These are phyloP conservation scores for Marchantia paleacea DNA, from an alignment of 225 moss, liverwort and hornwort species.

Conservation along the genomic window DNA sequence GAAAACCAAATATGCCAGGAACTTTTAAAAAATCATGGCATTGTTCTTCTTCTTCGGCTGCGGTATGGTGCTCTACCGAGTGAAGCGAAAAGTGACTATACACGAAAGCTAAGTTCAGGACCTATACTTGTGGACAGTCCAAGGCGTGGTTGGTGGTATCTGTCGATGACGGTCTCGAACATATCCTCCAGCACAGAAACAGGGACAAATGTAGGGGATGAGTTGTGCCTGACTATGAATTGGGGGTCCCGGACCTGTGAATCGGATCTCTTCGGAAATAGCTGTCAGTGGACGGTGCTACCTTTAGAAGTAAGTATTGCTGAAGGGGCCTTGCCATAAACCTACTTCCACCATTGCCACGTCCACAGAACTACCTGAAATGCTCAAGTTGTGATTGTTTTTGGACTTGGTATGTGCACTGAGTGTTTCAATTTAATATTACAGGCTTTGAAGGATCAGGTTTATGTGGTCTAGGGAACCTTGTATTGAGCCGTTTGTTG, in stretches of 20 bases:
- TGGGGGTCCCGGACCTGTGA: constrained; percentile 52
- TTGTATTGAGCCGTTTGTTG: too few relatives aligned
- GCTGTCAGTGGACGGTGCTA: constrained; percentile 39
- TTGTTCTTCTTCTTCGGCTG: constrained; percentile 22
- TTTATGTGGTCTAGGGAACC: too few relatives aligned
- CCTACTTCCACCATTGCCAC: too few relatives aligned
- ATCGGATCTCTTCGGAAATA: constrained; percentile 16
- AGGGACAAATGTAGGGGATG: background rate
- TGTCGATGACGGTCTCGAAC: constrained; percentile 48
- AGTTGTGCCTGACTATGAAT: constrained; percentile 47
- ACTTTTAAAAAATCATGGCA: constrained; percentile 14
- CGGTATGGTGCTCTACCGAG: constrained; percentile 63
- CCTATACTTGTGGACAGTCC: constrained; percentile 48
- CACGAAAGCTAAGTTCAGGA: constrained; percentile 28
- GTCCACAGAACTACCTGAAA: too few relatives aligned
- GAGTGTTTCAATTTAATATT: too few relatives aligned
- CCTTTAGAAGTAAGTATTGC: constrained; percentile 52
- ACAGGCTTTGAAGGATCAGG: too few relatives aligned
- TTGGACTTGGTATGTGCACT: too few relatives aligned
- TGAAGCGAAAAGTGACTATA: constrained; percentile 33
- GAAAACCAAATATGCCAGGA: constrained; percentile 31
- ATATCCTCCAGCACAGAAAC: constrained; percentile 3
- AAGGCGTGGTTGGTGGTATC: constrained; percentile 70
- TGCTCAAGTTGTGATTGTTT: too few relatives aligned
- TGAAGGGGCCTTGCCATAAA: background rate